Evolutionary conservation across 1,139 yeast genomes (phyloP).

Genomic region (Geotrichum bryndzae): DNA sequence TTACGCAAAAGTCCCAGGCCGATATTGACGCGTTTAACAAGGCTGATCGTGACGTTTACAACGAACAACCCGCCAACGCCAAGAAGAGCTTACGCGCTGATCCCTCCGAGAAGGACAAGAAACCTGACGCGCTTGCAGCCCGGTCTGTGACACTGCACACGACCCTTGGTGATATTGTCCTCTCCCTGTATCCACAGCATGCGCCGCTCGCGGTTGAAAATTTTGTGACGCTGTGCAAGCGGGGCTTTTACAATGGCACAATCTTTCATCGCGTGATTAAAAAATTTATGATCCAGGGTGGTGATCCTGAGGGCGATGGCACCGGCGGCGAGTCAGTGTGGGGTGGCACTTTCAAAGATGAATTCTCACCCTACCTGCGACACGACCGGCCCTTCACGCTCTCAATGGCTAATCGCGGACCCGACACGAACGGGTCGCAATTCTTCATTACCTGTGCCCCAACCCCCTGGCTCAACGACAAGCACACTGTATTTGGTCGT

Average conservation of each 20-base stretch:
- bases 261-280: conserved; percentile 46
- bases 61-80: conserved; percentile 5
- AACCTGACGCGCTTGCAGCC: conserved; percentile 7
- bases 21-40: conserved; percentile 18
- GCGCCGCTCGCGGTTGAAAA: conserved; percentile 45
- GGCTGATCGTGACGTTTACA: conserved; percentile 13
- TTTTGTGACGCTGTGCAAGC: conserved; percentile 38
- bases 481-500: conserved; percentile 58
- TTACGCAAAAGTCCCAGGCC: conserved; percentile 27
- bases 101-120: neutral
- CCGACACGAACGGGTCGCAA: conserved; percentile 57
- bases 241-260: conserved; percentile 40
- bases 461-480: conserved; percentile 48
- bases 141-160: conserved; percentile 38
- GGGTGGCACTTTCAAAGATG: conserved; percentile 43
- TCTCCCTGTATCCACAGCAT: conserved; percentile 36
- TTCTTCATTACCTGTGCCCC: conserved; percentile 48
- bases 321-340: conserved; percentile 45
- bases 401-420: conserved; percentile 62
- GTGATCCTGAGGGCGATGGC: conserved; percentile 48
- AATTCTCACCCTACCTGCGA: conserved; percentile 36
- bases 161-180: conserved; percentile 42
- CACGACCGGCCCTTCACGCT: conserved; percentile 43
- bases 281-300: conserved; percentile 50
- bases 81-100: neutral